phyloP scores from a whole-genome alignment of 2,329 filamentous ascomycete genomes.

The Talaromyces marneffei region DNA sequence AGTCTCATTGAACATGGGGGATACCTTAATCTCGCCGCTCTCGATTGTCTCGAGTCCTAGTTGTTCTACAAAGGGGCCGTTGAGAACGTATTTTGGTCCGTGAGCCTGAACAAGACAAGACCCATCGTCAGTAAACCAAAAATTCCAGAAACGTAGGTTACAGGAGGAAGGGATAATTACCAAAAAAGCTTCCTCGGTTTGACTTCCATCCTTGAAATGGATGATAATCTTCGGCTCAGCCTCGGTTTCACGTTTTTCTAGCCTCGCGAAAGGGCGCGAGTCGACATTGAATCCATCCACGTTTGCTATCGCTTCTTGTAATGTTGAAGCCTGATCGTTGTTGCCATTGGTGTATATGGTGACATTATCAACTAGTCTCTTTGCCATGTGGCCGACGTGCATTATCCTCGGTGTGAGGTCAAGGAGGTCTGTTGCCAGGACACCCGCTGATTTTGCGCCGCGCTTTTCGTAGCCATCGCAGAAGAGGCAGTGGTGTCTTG shows the following conservation, averaged over 20 bases:
- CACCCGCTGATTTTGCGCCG: slow-evolving; percentile 40
- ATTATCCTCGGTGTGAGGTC: background rate
- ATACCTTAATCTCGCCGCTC: slow-evolving; percentile 8
- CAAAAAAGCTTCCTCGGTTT: slow-evolving; percentile 6
- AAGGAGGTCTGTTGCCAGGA: slow-evolving; percentile 39
- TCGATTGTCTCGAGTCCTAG: slow-evolving; percentile 4
- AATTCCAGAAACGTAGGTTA: background rate
- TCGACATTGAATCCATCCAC: slow-evolving; percentile 3
- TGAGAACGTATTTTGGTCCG: background rate
- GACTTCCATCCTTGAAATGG: slow-evolving; percentile 4
- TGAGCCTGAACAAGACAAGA: background rate
- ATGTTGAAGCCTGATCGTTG: slow-evolving; percentile 21
- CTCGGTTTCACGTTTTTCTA: background rate
- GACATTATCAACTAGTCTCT: slow-evolving; percentile 40
- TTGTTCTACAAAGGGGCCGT: background rate
- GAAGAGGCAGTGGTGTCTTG: slow-evolving; percentile 54
- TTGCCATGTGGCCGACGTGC: slow-evolving; percentile 26
- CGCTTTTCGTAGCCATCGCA: slow-evolving; percentile 57
- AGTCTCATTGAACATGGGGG: slow-evolving; percentile 7
- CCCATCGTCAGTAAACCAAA: background rate
- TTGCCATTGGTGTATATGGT: slow-evolving; percentile 51
- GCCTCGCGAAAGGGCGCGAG: slow-evolving; percentile 3
- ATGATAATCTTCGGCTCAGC: background rate
- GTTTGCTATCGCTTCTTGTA: background rate
- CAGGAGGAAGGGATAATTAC: background rate